Evolutionary conservation across 2,329 filamentous ascomycete genomes (phyloP).

Genomic region (Epicoccum sorghinum): DNA sequence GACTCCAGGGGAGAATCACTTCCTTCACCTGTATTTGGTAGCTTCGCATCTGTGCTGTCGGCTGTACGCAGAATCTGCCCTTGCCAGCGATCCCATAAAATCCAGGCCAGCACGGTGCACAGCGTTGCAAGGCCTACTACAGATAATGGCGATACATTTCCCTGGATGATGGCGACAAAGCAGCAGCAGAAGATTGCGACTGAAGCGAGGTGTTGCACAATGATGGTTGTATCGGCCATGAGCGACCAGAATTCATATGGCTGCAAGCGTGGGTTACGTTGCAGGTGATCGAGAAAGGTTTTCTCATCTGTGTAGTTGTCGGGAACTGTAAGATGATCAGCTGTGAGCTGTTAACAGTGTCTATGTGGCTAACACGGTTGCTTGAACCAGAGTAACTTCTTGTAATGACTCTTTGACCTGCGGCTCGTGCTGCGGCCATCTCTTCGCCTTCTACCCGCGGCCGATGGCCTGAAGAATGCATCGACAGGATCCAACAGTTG

Average conservation of each 20-base stretch:
- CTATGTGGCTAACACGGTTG: conserved; percentile 71
- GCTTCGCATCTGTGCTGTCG: neutral
- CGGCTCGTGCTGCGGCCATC: conserved; percentile 68
- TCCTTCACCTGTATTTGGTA: neutral
- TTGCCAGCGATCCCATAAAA: conserved; percentile 91
- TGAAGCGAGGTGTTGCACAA: conserved; percentile 94
- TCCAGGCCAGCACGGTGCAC: conserved; percentile 84
- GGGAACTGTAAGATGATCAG: conserved; percentile 65
- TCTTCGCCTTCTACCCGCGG: conserved; percentile 50
- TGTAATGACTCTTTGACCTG: conserved; percentile 78
- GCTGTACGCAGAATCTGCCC: conserved; percentile 66
- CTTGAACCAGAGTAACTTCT: conserved; percentile 97
- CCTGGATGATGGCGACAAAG: conserved; percentile 87
- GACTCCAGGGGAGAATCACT: neutral
- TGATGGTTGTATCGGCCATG: conserved; percentile 92
- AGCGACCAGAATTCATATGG: conserved; percentile 99
- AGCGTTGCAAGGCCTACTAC: conserved; percentile 85
- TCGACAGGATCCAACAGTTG: conserved; percentile 21
- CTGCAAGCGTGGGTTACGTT: conserved; percentile 89
- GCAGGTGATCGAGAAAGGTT: conserved; percentile 94
- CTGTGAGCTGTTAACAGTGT: neutral
- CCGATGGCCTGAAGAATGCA: conserved; percentile 13
- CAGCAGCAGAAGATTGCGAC: conserved; percentile 94
- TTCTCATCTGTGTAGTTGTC: conserved; percentile 98
- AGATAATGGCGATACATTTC: conserved; percentile 86